phyloP scores from a whole-genome alignment of 2,329 filamentous ascomycete genomes.

The Neospermospora avenae region DNA sequence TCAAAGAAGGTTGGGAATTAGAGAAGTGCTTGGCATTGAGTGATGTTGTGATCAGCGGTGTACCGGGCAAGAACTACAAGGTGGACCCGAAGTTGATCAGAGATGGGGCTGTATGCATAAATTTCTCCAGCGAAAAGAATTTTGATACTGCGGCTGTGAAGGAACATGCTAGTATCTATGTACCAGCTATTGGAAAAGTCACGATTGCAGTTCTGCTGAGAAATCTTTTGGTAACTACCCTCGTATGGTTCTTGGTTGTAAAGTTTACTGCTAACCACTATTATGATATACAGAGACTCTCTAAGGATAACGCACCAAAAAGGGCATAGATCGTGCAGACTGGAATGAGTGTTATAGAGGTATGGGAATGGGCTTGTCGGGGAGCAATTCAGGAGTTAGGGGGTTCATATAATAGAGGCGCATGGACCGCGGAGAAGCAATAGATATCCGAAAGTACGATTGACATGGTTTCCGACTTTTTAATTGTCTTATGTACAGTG shows the following conservation, averaged over 20 bases:
- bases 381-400: not conserved
- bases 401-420: not conserved
- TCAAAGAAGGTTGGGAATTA: constrained; percentile 73
- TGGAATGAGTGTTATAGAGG: not conserved
- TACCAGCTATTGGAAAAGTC: constrained; percentile 95
- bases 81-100: constrained; percentile 79
- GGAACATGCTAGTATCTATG: constrained; percentile 94
- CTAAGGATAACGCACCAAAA: not conserved
- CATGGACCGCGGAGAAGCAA: not conserved
- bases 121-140: constrained; percentile 95
- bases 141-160: constrained; percentile 83
- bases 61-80: constrained; percentile 85
- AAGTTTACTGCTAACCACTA: not conserved
- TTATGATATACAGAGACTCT: not conserved
- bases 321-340: not conserved
- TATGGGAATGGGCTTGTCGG: not conserved
- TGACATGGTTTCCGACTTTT: not conserved
- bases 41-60: constrained; percentile 92
- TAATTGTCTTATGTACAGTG: too few species aligned
- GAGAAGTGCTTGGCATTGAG: constrained; percentile 81
- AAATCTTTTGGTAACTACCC: constrained; percentile 62
- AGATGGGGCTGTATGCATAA: constrained; percentile 96
- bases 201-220: constrained; percentile 89
- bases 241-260: not conserved
- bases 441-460: not conserved